Evolutionary conservation across 2,329 filamentous ascomycete genomes (phyloP).

Genomic region (Dichotomopilus funicola): DNA sequence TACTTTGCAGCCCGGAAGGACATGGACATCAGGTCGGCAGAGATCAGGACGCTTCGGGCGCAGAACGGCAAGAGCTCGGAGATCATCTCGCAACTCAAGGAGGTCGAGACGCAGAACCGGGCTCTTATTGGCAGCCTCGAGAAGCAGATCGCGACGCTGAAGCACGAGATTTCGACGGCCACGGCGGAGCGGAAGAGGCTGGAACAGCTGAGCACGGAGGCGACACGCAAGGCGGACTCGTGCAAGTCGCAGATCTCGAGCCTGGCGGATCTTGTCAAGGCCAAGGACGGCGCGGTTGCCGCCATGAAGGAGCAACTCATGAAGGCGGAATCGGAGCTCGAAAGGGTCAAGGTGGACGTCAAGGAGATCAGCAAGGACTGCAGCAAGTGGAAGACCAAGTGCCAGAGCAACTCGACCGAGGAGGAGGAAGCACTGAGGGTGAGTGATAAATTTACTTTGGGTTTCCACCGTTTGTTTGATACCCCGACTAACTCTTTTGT

Average conservation of each 20-base stretch:
- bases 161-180: conserved; percentile 67
- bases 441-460: conserved; percentile 32
- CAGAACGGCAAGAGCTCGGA: conserved; percentile 89
- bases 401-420: conserved; percentile 70
- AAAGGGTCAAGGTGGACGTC: conserved; percentile 70
- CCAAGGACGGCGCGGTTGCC: conserved; percentile 61
- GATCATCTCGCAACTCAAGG: conserved; percentile 88
- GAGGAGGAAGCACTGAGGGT: conserved; percentile 83
- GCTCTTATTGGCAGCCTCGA: conserved; percentile 76
- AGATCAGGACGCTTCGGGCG: conserved; percentile 69
- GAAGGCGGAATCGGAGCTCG: conserved; percentile 65
- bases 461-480: conserved; percentile 22
- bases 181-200: conserved; percentile 67
- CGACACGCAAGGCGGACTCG: conserved; percentile 61
- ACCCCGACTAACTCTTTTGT: conserved; percentile 28
- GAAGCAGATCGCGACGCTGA: conserved; percentile 80
- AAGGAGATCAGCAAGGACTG: conserved; percentile 75
- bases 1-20: conserved; percentile 95
- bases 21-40: conserved; percentile 75
- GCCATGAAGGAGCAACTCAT: conserved; percentile 51
- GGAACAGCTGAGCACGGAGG: conserved; percentile 66
- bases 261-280: conserved; percentile 64
- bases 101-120: conserved; percentile 72
- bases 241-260: conserved; percentile 71
- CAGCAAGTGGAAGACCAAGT: conserved; percentile 79